phyloP scores from a whole-genome alignment of 2,329 filamentous ascomycete genomes.

The Sclerotinia nivalis region DNA sequence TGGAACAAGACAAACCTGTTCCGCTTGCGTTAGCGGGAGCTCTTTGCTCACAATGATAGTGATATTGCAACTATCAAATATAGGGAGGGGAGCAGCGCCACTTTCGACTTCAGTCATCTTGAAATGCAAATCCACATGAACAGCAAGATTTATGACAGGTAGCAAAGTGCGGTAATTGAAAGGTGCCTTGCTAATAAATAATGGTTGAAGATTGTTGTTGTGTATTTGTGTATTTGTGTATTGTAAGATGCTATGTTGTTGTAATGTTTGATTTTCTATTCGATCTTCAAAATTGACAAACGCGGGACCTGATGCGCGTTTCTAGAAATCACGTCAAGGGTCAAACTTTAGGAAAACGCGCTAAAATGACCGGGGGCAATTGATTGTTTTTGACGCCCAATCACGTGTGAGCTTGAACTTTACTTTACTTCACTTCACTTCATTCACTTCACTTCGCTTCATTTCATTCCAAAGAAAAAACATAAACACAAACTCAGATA shows the following conservation, averaged over 20 bases:
- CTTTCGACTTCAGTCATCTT: slow-evolving; percentile 27
- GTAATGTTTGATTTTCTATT: background rate
- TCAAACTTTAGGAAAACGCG: slow-evolving; percentile 6
- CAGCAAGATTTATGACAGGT: background rate
- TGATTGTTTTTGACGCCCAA: slow-evolving; percentile 7
- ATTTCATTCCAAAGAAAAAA: background rate
- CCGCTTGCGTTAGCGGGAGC: slow-evolving; percentile 28
- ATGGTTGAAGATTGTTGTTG: background rate
- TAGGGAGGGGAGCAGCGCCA: slow-evolving; percentile 3
- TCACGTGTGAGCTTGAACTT: slow-evolving; percentile 6
- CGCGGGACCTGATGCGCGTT: slow-evolving; percentile 13
- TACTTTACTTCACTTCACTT: background rate
- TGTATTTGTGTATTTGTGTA: background rate
- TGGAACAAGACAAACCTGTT: background rate
- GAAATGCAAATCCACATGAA: slow-evolving; percentile 10
- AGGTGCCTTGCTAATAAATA: background rate
- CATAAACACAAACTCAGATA: background rate
- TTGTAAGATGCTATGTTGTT: background rate
- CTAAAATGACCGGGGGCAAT: background rate
- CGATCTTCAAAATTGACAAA: background rate
- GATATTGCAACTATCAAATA: slow-evolving; percentile 38
- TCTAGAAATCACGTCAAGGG: background rate
- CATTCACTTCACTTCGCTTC: background rate
- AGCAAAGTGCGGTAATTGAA: background rate
- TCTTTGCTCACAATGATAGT: slow-evolving; percentile 36